phyloP scores from a whole-genome alignment of 345 rosid genomes.

The Lepidium didymum region DNA sequence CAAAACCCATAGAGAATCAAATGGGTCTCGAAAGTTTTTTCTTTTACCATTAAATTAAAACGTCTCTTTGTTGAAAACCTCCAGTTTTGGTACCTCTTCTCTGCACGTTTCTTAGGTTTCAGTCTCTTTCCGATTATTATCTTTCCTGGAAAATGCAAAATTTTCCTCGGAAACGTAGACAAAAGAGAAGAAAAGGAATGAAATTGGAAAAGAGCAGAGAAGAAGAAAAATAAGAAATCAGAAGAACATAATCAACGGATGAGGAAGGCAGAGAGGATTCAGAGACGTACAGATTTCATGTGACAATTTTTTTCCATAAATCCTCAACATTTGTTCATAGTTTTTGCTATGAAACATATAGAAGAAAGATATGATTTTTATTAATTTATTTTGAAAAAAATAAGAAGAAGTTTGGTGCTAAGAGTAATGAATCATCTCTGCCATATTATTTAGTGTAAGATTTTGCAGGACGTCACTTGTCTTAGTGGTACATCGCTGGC shows the following conservation, averaged over 20 bases:
- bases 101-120: constrained; percentile 1
- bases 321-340: background rate
- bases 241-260: constrained; percentile 10
- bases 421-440: background rate
- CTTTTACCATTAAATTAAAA: background rate
- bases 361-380: background rate
- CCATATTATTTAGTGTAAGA: background rate
- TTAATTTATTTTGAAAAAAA: background rate
- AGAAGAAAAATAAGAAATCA: background rate
- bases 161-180: background rate
- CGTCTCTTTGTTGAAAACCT: too few species aligned
- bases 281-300: constrained; percentile 27
- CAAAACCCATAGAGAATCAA: background rate
- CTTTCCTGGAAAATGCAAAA: background rate
- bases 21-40: background rate
- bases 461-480: constrained; percentile 9
- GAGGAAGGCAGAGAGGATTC: constrained; percentile 14
- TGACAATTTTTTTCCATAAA: constrained; percentile 1
- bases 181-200: background rate
- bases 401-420: background rate
- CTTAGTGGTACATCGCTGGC: constrained; percentile 5
- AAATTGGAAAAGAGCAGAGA: background rate
- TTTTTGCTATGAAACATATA: background rate
- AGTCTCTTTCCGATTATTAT: background rate
- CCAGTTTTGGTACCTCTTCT: background rate